Conservation (phyloP, 148 eudicot genomes). For the Fagopyrum esculentum region DNA sequence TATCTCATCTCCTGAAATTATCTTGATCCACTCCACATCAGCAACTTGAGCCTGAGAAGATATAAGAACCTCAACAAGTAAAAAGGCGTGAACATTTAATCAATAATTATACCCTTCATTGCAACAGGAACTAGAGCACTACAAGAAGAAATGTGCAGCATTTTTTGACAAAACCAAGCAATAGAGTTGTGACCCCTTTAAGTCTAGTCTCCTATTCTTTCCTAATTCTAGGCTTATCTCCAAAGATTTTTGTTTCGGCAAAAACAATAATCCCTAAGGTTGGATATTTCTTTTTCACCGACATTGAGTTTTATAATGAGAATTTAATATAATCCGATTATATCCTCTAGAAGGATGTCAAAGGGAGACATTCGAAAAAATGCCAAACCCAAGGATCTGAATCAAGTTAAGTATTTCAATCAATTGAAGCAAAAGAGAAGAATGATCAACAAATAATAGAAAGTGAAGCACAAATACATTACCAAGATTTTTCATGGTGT, state of each 20-base stretch:
- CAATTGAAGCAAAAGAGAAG: not conserved
- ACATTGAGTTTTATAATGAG: not conserved
- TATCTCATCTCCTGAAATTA: constrained; percentile 48
- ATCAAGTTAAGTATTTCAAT: not conserved
- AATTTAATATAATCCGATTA: not conserved
- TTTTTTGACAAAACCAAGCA: not conserved
- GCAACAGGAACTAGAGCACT: not conserved
- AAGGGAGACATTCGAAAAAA: not conserved
- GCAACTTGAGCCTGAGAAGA: constrained; percentile 64
- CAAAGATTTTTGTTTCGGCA: not conserved
- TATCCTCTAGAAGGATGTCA: not conserved
- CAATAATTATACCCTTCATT: not conserved
- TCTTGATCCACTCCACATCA: constrained; percentile 77
- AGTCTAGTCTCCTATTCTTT: not conserved
- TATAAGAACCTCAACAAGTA: constrained; percentile 7
- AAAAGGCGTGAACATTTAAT: not conserved
- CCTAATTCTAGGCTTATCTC: not conserved
- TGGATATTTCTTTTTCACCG: not conserved
- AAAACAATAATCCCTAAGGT: not conserved
- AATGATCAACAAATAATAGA: not conserved
- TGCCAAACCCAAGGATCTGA: not conserved
- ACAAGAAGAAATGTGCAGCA: not conserved
- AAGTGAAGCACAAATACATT: not conserved
- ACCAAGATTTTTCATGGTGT: not conserved
- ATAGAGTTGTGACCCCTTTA: not conserved